Conservation (phyloP, 2,329 filamentous ascomycete species). For the Fusarium coicis region DNA sequence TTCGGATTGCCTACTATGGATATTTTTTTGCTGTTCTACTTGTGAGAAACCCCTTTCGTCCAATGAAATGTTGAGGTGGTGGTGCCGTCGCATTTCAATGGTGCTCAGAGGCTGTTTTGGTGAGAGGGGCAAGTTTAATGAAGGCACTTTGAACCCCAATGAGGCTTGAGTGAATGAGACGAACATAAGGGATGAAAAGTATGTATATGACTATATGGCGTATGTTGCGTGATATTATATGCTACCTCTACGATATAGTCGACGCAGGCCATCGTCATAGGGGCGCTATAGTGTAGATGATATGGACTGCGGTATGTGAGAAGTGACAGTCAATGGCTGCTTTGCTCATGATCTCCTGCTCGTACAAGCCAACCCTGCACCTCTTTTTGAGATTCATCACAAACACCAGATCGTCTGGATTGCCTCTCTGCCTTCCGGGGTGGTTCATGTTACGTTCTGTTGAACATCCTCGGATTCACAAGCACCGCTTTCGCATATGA, state of each 20-base stretch:
- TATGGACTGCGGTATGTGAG: constrained; percentile 2
- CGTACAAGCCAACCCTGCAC: constrained; percentile 6
- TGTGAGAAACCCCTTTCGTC: not conserved
- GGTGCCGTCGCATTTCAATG: constrained; percentile 3
- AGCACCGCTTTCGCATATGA: constrained; percentile 15
- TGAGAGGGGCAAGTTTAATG: constrained; percentile 36
- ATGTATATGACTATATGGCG: too few relatives aligned
- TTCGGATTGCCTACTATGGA: not conserved
- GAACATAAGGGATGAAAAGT: constrained; percentile 22
- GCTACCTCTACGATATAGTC: not conserved
- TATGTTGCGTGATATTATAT: constrained; percentile 14
- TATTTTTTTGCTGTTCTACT: not conserved
- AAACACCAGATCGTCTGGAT: constrained; percentile 10
- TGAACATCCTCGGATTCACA: constrained; percentile 24
- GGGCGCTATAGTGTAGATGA: constrained; percentile 8
- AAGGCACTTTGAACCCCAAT: constrained; percentile 11
- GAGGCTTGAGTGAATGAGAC: constrained; percentile 21
- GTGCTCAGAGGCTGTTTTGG: constrained; percentile 20
- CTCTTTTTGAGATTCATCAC: constrained; percentile 18
- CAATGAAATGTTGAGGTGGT: constrained; percentile 8
- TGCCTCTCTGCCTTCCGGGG: not conserved
- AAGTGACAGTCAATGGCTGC: constrained; percentile 14
- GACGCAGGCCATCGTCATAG: constrained; percentile 7
- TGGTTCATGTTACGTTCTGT: not conserved
- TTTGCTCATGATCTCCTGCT: constrained; percentile 9